phyloP scores from a whole-genome alignment of 2,329 filamentous ascomycete species.

The Fusarium denticulatum region DNA sequence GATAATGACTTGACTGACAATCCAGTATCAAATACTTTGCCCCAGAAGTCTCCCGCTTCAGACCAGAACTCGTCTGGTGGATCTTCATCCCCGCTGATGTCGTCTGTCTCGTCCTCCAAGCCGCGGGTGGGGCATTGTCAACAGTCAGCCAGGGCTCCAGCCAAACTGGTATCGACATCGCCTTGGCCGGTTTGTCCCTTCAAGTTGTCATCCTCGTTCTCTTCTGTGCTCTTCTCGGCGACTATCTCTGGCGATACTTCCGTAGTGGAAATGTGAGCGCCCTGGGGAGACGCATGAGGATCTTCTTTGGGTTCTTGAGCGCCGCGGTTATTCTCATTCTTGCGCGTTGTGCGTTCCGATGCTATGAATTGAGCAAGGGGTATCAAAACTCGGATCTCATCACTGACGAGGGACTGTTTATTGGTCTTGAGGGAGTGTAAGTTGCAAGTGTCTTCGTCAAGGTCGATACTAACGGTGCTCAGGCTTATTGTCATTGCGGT shows the following conservation, averaged over 20 bases:
- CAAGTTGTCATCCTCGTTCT: conserved; percentile 65
- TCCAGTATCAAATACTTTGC: conserved; percentile 52
- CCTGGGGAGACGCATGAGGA: conserved; percentile 39
- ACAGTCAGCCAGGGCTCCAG: conserved; percentile 57
- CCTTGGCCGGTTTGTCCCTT: conserved; percentile 64
- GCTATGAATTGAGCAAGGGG: conserved; percentile 71
- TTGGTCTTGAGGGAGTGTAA: conserved; percentile 63
- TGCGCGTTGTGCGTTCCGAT: conserved; percentile 69
- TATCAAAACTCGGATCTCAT: conserved; percentile 65
- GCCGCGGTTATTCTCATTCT: conserved; percentile 69
- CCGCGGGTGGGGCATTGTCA: conserved; percentile 63
- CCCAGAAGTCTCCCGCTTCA: conserved; percentile 52
- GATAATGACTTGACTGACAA: neutral
- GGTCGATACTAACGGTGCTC: conserved; percentile 1
- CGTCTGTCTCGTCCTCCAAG: conserved; percentile 65
- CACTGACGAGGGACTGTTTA: conserved; percentile 60
- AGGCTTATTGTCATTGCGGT: conserved; percentile 51
- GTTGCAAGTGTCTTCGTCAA: conserved; percentile 7
- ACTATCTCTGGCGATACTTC: conserved; percentile 58
- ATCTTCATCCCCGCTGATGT: conserved; percentile 64
- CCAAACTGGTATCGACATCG: conserved; percentile 50
- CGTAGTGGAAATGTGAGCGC: conserved; percentile 29
- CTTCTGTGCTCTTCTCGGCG: conserved; percentile 59
- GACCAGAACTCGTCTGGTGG: conserved; percentile 54
- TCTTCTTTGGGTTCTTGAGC: conserved; percentile 63